Evolutionary conservation across 306 rosid species (phyloP).

Genomic region (Mimosa bimucronata): DNA sequence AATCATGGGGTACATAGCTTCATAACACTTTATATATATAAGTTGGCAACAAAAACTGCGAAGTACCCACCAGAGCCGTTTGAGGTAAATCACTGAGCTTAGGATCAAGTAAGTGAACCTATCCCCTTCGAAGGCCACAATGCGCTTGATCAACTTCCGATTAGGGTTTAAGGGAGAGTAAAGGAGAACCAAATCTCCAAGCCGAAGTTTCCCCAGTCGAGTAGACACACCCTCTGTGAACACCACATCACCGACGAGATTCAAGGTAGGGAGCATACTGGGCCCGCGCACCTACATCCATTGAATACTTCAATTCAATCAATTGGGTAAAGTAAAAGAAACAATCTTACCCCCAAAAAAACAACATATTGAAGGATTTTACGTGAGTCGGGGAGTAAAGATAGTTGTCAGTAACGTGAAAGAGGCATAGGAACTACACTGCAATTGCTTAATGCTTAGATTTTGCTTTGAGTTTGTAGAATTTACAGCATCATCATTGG

Average conservation of each 20-base stretch:
- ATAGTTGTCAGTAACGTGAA: conserved; percentile 71
- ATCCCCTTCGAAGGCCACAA: too few relatives aligned
- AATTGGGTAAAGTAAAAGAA: background rate
- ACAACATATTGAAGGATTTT: background rate
- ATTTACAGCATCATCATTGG: background rate
- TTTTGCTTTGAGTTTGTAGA: background rate
- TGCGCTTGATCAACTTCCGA: conserved; percentile 60
- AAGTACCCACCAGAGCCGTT: too few relatives aligned
- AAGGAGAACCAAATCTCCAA: conserved; percentile 73
- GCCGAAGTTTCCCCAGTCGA: conserved; percentile 56
- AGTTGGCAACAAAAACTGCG: too few relatives aligned
- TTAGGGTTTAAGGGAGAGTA: conserved; percentile 75
- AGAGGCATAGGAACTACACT: conserved; percentile 64
- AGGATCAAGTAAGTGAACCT: too few relatives aligned
- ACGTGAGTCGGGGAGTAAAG: conserved; percentile 66
- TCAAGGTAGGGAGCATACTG: conserved; percentile 89
- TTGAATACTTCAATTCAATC: conserved; percentile 24
- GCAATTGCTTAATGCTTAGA: conserved; percentile 31
- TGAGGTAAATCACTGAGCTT: too few relatives aligned
- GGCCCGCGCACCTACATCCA: conserved; percentile 69
- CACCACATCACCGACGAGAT: conserved; percentile 64
- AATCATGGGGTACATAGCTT: too few relatives aligned
- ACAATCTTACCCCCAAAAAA: background rate
- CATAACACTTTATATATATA: too few relatives aligned
- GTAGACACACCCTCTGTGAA: conserved; percentile 66